phyloP scores from a whole-genome alignment of 768 basidiomycete genomes.

The Phylloporus sp. region DNA sequence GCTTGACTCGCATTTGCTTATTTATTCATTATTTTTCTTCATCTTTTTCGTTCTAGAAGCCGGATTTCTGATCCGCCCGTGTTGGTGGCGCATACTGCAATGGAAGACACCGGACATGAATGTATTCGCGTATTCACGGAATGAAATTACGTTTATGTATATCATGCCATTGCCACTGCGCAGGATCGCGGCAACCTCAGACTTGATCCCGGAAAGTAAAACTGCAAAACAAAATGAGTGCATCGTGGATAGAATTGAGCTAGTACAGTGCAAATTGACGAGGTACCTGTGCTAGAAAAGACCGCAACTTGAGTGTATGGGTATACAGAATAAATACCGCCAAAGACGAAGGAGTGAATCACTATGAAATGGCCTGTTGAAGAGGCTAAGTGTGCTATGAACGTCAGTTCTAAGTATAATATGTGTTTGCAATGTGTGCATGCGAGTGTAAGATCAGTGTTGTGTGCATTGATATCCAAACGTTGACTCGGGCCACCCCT shows the following conservation, averaged over 20 bases:
- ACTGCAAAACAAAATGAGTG: background rate
- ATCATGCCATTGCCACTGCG: background rate
- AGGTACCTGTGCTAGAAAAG: background rate
- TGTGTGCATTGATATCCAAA: no score
- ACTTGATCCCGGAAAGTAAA: background rate
- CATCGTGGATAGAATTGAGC: background rate
- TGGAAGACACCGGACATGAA: background rate
- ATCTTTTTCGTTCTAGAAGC: background rate
- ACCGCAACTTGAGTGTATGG: background rate
- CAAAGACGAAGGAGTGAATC: background rate
- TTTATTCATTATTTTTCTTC: background rate
- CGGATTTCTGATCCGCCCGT: background rate
- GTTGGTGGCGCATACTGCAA: background rate
- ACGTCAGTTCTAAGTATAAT: no score
- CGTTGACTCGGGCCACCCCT: no score
- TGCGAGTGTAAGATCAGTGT: background rate
- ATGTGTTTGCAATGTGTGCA: background rate
- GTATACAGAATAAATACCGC: background rate
- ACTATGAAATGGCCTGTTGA: background rate
- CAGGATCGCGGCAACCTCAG: background rate
- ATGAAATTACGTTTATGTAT: background rate
- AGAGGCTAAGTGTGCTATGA: background rate
- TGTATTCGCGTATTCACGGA: background rate
- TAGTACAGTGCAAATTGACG: background rate
- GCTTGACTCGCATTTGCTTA: background rate